Percentiles rank a stretch among this genome's conserved stretches.
Conservation (phyloP, 306 rosid genomes). For the Prunus armeniaca region DNA sequence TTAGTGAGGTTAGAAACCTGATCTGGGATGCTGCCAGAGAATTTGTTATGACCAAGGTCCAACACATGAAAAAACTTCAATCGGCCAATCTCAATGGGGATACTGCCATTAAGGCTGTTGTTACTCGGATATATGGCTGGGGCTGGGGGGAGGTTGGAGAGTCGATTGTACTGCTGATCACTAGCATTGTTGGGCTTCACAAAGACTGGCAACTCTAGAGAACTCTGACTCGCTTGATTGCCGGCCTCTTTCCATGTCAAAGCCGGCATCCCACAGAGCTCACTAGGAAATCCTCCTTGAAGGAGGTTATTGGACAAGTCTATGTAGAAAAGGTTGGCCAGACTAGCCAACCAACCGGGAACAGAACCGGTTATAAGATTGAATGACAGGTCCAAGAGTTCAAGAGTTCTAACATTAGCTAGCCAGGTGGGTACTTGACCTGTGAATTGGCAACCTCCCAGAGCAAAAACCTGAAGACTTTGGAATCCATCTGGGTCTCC, state of each 20-base stretch:
- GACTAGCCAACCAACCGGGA: neutral
- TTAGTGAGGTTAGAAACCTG: neutral
- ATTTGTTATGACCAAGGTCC: neutral
- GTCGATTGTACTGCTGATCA: neutral
- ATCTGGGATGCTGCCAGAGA: neutral
- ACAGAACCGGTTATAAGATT: neutral
- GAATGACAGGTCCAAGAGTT: neutral
- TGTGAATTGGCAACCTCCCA: neutral
- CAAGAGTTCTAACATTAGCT: neutral
- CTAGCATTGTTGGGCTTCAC: accelerated
- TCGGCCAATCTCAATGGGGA: neutral
- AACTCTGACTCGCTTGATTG: neutral
- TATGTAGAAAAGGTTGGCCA: neutral
- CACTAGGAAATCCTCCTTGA: neutral
- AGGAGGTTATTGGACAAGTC: neutral
- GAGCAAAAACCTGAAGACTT: neutral
- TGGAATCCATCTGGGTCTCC: neutral
- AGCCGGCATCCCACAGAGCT: neutral
- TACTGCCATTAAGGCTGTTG: neutral
- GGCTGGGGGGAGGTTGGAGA: neutral
- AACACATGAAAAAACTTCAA: neutral
- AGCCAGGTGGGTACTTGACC: neutral
- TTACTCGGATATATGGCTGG: neutral
- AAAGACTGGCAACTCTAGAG: neutral
- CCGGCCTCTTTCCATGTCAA: neutral